Percentiles rank a stretch among this genome's conserved stretches.
phyloP scores from a whole-genome alignment of 176 grass and related monocot species.

The Alloteropsis semialata region DNA sequence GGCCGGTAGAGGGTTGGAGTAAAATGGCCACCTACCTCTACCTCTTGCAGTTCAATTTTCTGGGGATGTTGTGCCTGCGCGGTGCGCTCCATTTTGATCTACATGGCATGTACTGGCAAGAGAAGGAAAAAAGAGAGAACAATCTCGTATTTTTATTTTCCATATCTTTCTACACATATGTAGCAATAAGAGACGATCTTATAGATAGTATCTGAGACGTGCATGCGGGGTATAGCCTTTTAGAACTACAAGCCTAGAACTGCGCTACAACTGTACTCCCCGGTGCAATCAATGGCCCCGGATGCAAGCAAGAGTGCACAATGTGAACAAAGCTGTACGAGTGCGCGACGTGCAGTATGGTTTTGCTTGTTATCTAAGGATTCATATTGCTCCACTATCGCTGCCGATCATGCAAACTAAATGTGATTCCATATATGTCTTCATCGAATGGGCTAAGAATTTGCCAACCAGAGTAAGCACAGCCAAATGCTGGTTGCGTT shows the following conservation, averaged over 20 bases:
- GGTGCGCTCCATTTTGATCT: not conserved
- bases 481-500: not conserved
- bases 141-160: too few species aligned
- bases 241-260: too few species aligned
- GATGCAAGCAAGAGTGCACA: not conserved
- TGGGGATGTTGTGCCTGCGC: not conserved
- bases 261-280: not conserved
- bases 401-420: not conserved
- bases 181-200: too few species aligned
- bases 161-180: too few species aligned
- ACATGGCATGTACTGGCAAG: too few species aligned
- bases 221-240: too few species aligned
- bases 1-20: conserved; percentile 54
- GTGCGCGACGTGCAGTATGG: not conserved
- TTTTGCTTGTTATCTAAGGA: conserved; percentile 20
- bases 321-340: not conserved
- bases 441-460: not conserved
- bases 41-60: not conserved
- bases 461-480: not conserved
- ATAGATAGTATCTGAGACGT: too few species aligned
- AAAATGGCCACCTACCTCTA: conserved; percentile 43
- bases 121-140: too few species aligned
- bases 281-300: not conserved
- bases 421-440: not conserved
- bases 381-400: not conserved